Evolutionary conservation across 805 yeast species (phyloP), one percentile per base, ranked within the genome.

Genomic region (Kluyveromyces lactis): DNA sequence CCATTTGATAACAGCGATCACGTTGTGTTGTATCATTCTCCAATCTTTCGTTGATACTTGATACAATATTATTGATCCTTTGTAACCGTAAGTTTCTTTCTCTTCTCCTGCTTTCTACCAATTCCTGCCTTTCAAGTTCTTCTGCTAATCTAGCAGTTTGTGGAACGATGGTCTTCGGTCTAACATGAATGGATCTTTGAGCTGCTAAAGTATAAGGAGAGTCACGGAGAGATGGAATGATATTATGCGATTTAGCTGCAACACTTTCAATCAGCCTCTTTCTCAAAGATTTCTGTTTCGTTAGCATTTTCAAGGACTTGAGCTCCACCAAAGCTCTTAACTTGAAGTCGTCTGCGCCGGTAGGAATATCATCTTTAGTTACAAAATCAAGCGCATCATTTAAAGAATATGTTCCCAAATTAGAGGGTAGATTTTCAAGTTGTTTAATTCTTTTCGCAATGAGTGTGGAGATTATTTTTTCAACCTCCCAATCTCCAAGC

Each of bases 71-170:
- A 18, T 62, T 53, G 16, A 79, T 70, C 50, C 70, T 77, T 40
- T 66, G 63, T 38, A 71, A 61, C 46, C 75, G 84, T 43, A 69
- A 51, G 36, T 68, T 67, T 44, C 71, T 72, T 47, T 76, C 77
- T 24, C 68, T 48, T 46, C 69, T 68, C 40, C 69, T 67, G 46
- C 71, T 72, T 50, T 83, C 90, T 40, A 74, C 61, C 46, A 72
- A 69, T 55, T 81, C 82, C 51, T 80, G 81, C 54, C 78, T 81
- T 52, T 82, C 86, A 42, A 84, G 66, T 53, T 81, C 85, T 56
- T 78, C 81, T 3, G 89, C 87, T 33, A 84, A 64, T 44, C 80
- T 69, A 4, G 86, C 82, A 1, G 94, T 84, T 51, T 81, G 83
- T 15, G 80, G 77, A 23, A 81, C 81, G 43, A 76, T 77, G 39